Percentiles rank a stretch among this genome's conserved stretches.
phyloP scores from a whole-genome alignment of 2,329 filamentous ascomycete genomes.

The Knufia petricola region DNA sequence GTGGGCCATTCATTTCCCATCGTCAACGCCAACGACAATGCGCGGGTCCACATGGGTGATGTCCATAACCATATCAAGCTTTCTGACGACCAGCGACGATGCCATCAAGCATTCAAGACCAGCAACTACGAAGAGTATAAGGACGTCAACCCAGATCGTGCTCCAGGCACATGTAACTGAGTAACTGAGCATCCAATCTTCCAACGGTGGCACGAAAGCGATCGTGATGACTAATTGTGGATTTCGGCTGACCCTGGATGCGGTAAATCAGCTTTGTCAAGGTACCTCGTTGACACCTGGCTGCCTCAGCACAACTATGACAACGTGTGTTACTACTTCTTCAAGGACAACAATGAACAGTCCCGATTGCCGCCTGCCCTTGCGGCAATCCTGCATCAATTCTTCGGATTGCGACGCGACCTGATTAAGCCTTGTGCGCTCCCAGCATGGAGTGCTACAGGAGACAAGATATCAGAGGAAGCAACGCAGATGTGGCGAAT shows the following conservation, averaged over 20 bases:
- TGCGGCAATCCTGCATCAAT: constrained; percentile 31
- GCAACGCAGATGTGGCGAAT: constrained; percentile 11
- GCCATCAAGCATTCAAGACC: constrained; percentile 13
- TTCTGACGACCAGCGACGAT: constrained; percentile 29
- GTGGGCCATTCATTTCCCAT: neutral
- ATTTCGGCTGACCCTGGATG: constrained; percentile 34
- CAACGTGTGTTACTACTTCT: constrained; percentile 30
- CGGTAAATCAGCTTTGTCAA: constrained; percentile 33
- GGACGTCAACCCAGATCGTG: constrained; percentile 26
- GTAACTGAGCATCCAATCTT: constrained; percentile 25
- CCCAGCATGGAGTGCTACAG: constrained; percentile 10
- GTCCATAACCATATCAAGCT: neutral
- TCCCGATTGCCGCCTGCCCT: constrained; percentile 25
- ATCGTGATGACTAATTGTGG: constrained; percentile 27
- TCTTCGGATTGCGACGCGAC: constrained; percentile 24
- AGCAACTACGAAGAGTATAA: constrained; percentile 25
- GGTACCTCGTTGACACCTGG: constrained; percentile 27
- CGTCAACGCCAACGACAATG: neutral
- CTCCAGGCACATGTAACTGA: constrained; percentile 28
- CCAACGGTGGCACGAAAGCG: constrained; percentile 22
- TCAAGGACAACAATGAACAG: constrained; percentile 32
- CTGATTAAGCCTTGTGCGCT: constrained; percentile 20
- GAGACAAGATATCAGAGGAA: constrained; percentile 9
- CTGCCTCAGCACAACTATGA: constrained; percentile 14
- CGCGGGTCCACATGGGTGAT: neutral